These are phyloP conservation scores for Przewalskia tangutica DNA, from an alignment of 257 asterid species.

Conservation along the genomic window DNA sequence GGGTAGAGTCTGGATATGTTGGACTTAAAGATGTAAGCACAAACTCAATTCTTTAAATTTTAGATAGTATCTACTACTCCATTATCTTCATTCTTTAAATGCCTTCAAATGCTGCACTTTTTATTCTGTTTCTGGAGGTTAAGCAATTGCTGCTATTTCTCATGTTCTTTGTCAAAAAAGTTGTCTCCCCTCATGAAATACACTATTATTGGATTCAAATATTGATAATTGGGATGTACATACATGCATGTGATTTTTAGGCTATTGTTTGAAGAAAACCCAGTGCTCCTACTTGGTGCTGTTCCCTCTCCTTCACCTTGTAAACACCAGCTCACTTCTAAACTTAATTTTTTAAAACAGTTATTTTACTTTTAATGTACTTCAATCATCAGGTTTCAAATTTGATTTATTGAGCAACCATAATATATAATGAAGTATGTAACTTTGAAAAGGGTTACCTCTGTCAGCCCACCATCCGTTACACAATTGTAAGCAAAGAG, in stretches of 20 bases:
- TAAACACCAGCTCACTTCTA: not conserved
- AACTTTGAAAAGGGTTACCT: not conserved
- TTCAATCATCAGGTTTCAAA: not conserved
- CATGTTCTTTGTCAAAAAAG: not conserved
- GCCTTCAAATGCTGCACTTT: not conserved
- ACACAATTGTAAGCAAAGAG: not conserved
- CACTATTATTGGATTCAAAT: not conserved
- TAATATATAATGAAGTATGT: not conserved
- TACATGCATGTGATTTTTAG: not conserved
- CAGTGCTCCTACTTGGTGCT: not conserved
- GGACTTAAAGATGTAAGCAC: conserved; percentile 91
- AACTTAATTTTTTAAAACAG: not conserved
- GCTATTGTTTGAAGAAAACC: not conserved
- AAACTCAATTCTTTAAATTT: not conserved
- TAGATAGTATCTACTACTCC: not conserved
- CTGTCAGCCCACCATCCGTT: not conserved
- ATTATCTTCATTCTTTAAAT: conserved; percentile 1
- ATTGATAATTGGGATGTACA: not conserved
- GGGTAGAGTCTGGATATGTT: conserved; percentile 83
- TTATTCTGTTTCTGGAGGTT: not conserved
- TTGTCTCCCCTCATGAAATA: not conserved
- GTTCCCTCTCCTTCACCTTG: not conserved
- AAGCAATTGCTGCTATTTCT: not conserved
- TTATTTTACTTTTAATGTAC: not conserved
- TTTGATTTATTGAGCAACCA: not conserved